Percentiles rank a stretch among this genome's conserved stretches.
Conservation (phyloP, 495 filamentous ascomycete species). For the Rhypophila decipiens region DNA sequence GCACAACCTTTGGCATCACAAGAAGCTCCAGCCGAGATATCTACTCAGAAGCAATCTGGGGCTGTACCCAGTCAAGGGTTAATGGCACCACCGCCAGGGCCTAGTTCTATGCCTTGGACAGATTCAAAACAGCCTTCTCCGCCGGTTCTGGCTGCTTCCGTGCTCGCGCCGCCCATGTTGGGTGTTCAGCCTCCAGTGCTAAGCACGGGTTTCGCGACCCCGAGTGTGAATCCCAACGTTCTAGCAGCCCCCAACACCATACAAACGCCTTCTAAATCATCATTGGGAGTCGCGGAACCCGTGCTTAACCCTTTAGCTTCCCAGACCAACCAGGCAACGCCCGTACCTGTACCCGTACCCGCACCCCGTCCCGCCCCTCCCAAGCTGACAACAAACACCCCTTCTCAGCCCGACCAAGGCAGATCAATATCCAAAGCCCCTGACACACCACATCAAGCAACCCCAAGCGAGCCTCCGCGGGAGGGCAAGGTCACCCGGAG, state of each 20-base stretch:
- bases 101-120: constrained; percentile 20
- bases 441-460: constrained; percentile 17
- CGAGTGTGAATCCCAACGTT: constrained; percentile 25
- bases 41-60: background rate
- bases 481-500: constrained; percentile 38
- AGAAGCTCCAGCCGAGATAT: background rate
- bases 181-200: constrained; percentile 15
- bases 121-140: constrained; percentile 27
- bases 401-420: constrained; percentile 10
- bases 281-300: constrained; percentile 14
- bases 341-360: constrained; percentile 1
- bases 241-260: constrained; percentile 40
- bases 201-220: constrained; percentile 14
- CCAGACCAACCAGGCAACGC: constrained; percentile 3
- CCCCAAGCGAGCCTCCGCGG: constrained; percentile 13
- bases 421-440: constrained; percentile 2
- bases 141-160: constrained; percentile 37
- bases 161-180: constrained; percentile 26
- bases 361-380: background rate
- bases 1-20: background rate
- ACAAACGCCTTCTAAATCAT: constrained; percentile 34
- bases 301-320: constrained; percentile 16
- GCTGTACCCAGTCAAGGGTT: constrained; percentile 10
- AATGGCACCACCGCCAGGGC: constrained; percentile 13
- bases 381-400: background rate